Evolutionary conservation across 768 basidiomycete genomes (phyloP), one percentile per base, ranked within the genome.

Genomic region (Hypsizygus marmoreus): DNA sequence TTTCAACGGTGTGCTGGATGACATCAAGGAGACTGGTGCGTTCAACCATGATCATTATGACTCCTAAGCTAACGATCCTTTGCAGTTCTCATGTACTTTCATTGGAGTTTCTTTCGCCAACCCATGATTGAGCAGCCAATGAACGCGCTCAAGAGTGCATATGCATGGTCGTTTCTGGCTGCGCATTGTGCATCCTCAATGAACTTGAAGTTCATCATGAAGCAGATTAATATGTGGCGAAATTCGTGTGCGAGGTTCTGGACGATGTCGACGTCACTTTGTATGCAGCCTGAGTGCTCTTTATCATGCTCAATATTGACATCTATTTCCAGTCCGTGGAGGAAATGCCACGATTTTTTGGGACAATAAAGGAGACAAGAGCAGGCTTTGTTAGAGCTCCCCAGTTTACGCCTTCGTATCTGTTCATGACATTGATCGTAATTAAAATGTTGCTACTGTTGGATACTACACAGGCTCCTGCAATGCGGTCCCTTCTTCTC

Each of bases 81-180:
- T 23, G 9, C 20, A 83, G 82, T 81, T 16, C 67, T 84, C 13
- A 69, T 84, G 58, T 81, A 81, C 58, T 76, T 86, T 24, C 83
- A 84, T 54, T 74, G 84, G 19, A 74, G 74, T 46, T 88, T 84
- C 69, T 86, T 87, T 48, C 84, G 84, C 0, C 81, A 82, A 56
- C 84, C 85, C 3, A 78, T 87, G 51, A 79, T 83, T 17, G 83
- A 87, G 45, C 74, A 81, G 28, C 84, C 86, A 0, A 62, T 65
- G 20, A 84, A 87, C 60, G 86, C 86, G 0, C 69, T 87, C 31
- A 80, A 81, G 60, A 84, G 82, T 50, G 61, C 71, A 5, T 87
- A 85, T 40, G 78, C 82, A 0, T 77, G 76, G 0, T 84, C 82
- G 0, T 86, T 88, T 50, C 62, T 86, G 1, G 82, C 84, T 2